Evolutionary conservation across 2,329 filamentous ascomycete genomes (phyloP), one percentile per base, ranked within the genome.

Genomic region (Epicoccum sorghinum): DNA sequence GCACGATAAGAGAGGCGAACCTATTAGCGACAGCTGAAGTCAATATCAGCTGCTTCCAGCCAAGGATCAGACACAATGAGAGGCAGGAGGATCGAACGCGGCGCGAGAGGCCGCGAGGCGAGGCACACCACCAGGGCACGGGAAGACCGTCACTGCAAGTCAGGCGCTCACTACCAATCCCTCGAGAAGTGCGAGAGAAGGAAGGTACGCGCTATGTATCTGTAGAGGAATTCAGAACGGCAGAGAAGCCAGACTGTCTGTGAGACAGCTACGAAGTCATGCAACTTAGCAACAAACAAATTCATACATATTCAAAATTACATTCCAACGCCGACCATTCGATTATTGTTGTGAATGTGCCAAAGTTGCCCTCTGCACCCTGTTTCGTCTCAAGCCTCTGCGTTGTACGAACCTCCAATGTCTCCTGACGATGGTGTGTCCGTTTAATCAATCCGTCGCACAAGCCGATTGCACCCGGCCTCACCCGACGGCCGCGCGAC

Each of bases 91-190:
- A 36, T 9, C 47, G 43, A 27, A 33, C 52, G 52, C 52, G 10
- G 53, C 59, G 43, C 57, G 43, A 35, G 46, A 57, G n/a, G n/a
- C 3, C 18, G 18, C 32, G 60, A 58, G 47, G 47, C 51, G 43
- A 50, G 47, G 39, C 55, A 59, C 54, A 57, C 51, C 53, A 49
- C 52, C 42, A 56, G 55, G 55, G 43, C 40, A 45, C 25, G 40
- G 40, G 41, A 32, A 52, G 36, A 49, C 27, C 33, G 45, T 44
- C 41, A 18, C 30, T 14, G 6, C 32, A 35, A 41, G 14, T 10
- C 27, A 43, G 25, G 22, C 52, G 47, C 33, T 43, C 50, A 39
- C 36, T 14, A 47, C 33, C 39, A 39, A 40, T 30, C 36, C 49
- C 51, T 60, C 54, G 51, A 49, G 54, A 59, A 58, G 47, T 58